Conservation (phyloP, 345 rosid species). For the Mangifera indica region DNA sequence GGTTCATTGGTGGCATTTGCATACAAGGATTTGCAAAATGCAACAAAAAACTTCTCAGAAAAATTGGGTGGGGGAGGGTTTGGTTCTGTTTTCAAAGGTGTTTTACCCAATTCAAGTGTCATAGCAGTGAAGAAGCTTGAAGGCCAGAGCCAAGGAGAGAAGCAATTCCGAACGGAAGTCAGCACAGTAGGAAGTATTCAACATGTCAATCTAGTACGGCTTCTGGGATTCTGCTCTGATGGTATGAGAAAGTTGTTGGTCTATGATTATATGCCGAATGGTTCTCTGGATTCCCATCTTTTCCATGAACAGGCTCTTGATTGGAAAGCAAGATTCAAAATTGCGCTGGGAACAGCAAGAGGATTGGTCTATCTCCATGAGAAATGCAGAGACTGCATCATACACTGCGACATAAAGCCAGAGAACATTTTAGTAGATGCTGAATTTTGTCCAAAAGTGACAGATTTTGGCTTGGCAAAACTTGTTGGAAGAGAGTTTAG, state of each 20-base stretch:
- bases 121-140: conserved; percentile 85
- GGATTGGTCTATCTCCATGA: conserved; percentile 75
- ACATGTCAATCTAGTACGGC: conserved; percentile 18
- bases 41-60: conserved; percentile 32
- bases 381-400: conserved; percentile 77
- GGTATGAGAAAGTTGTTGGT: conserved; percentile 15
- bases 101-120: conserved; percentile 48
- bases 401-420: conserved; percentile 82
- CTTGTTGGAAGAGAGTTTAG: conserved; percentile 74
- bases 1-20: conserved; percentile 38
- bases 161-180: conserved; percentile 20
- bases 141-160: conserved; percentile 64
- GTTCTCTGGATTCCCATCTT: conserved; percentile 61
- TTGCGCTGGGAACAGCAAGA: conserved; percentile 74
- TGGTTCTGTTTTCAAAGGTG: conserved; percentile 42
- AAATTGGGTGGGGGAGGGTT: conserved; percentile 20
- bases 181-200: conserved; percentile 14
- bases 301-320: conserved; percentile 36
- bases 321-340: conserved; percentile 60
- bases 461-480: conserved; percentile 83
- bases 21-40: conserved; percentile 33
- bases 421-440: conserved; percentile 73
- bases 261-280: conserved; percentile 59
- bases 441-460: conserved; percentile 68
- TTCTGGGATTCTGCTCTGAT: conserved; percentile 16